phyloP scores from a whole-genome alignment of 768 basidiomycete species.

The Phlegmacium glaucopus region DNA sequence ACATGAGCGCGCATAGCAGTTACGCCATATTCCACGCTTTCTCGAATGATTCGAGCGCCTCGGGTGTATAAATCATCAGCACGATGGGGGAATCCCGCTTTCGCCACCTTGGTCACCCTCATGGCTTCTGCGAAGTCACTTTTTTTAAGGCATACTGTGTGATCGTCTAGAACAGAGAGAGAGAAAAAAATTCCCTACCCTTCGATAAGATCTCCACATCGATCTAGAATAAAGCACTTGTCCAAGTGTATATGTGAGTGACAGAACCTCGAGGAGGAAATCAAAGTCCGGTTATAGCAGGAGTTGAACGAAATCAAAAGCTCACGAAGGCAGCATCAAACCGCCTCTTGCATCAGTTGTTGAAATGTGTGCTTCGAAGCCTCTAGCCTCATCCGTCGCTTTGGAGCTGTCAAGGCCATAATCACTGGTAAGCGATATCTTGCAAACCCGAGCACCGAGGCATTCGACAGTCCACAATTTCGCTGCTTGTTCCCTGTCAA shows the following conservation, averaged over 20 bases:
- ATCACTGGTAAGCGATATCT: conserved; percentile 9
- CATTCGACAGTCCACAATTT: conserved; percentile 20
- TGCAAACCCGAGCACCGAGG: conserved; percentile 13
- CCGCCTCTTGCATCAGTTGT: conserved; percentile 26
- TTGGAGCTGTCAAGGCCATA: no score
- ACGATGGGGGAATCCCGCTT: conserved; percentile 43
- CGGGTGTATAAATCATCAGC: conserved; percentile 46
- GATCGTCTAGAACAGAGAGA: not conserved
- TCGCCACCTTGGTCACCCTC: conserved; percentile 46
- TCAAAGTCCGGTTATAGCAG: conserved; percentile 10
- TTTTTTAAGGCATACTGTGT: conserved; percentile 6
- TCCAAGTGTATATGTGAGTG: conserved; percentile 67
- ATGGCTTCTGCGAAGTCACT: conserved; percentile 59
- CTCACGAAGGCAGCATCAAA: conserved; percentile 36
- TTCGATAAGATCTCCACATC: conserved; percentile 46
- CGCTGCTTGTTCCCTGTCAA: conserved; percentile 9
- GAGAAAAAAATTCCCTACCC: conserved; percentile 38
- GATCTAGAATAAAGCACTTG: conserved; percentile 63
- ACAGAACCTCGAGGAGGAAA: conserved; percentile 34
- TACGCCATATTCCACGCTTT: conserved; percentile 60
- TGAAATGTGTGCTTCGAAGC: conserved; percentile 2
- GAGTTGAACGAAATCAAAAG: conserved; percentile 1
- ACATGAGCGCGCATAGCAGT: conserved; percentile 68
- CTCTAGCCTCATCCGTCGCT: not conserved
- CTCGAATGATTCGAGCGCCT: conserved; percentile 49